phyloP scores from a whole-genome alignment of 768 basidiomycete genomes.

The Psilocybe subaeruginosa region DNA sequence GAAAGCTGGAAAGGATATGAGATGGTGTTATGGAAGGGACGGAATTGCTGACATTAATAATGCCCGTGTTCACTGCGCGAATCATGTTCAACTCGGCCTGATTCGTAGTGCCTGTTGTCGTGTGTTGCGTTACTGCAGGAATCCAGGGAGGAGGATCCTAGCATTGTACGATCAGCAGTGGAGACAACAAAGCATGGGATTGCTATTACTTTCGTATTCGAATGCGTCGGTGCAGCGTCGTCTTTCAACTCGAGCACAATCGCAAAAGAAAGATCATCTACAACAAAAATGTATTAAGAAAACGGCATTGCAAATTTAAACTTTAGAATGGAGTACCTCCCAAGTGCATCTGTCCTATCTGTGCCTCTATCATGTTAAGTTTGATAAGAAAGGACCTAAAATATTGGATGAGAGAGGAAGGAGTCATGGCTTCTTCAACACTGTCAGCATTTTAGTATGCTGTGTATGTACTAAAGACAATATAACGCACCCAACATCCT shows the following conservation, averaged over 20 bases:
- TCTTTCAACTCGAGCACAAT: conserved; percentile 83
- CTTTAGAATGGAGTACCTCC: conserved; percentile 40
- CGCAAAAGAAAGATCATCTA: conserved; percentile 78
- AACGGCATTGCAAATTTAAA: neutral
- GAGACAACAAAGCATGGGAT: neutral
- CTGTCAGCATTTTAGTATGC: conserved; percentile 36
- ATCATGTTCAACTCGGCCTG: conserved; percentile 74
- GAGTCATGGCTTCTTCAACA: conserved; percentile 71
- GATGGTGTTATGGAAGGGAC: neutral
- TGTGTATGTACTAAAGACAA: neutral
- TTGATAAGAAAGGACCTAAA: conserved; percentile 86
- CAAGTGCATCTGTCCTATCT: conserved; percentile 60
- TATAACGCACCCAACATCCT: conserved; percentile 61
- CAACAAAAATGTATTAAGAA: neutral
- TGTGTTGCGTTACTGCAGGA: conserved; percentile 70
- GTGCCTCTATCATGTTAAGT: conserved; percentile 75
- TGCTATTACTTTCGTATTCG: conserved; percentile 44
- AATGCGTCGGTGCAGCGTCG: conserved; percentile 55
- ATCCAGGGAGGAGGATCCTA: conserved; percentile 82
- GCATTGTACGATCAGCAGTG: neutral
- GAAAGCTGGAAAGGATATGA: conserved; percentile 73
- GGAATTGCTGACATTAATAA: conserved; percentile 63
- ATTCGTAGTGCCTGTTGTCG: conserved; percentile 67
- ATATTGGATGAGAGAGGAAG: conserved; percentile 66
- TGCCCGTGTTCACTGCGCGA: conserved; percentile 81